These are phyloP conservation scores for Abrus pulchellus DNA, from an alignment of 306 rosid species.

Conservation along the genomic window DNA sequence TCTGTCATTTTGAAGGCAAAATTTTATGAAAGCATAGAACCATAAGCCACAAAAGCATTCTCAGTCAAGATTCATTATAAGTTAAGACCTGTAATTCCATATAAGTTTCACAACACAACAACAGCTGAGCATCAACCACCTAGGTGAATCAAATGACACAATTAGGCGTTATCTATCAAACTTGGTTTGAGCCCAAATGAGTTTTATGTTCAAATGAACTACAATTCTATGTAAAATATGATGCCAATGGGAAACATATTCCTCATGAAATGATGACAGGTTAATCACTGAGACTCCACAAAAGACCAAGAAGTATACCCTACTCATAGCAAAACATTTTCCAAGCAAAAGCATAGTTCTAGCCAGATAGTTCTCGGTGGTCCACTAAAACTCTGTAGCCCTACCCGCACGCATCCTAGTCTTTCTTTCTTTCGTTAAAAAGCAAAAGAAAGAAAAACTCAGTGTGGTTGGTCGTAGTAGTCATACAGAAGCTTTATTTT, in stretches of 20 bases:
- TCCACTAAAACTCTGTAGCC: not conserved
- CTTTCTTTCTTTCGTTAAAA: not conserved
- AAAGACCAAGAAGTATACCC: not conserved
- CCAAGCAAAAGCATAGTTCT: not conserved
- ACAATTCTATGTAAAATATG: not conserved
- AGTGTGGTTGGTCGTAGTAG: not conserved
- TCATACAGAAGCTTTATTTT: constrained; percentile 9
- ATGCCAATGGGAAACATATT: not conserved
- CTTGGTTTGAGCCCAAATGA: not conserved
- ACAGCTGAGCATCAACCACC: not conserved
- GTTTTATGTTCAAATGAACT: not conserved
- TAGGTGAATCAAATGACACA: not conserved
- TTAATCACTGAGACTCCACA: constrained; percentile 1
- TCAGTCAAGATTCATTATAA: not conserved
- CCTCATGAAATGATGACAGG: not conserved
- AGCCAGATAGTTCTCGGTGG: not conserved
- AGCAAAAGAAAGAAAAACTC: not conserved
- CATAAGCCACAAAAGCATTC: constrained; percentile 21
- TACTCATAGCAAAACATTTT: not conserved
- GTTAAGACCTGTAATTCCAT: not conserved
- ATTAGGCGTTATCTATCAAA: not conserved
- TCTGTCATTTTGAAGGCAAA: not conserved
- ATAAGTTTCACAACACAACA: not conserved
- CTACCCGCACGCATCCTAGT: constrained; percentile 12
- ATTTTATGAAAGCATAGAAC: not conserved